Conservation (phyloP, 176 grass and related monocot species). For the Rhynchospora tenuis region DNA sequence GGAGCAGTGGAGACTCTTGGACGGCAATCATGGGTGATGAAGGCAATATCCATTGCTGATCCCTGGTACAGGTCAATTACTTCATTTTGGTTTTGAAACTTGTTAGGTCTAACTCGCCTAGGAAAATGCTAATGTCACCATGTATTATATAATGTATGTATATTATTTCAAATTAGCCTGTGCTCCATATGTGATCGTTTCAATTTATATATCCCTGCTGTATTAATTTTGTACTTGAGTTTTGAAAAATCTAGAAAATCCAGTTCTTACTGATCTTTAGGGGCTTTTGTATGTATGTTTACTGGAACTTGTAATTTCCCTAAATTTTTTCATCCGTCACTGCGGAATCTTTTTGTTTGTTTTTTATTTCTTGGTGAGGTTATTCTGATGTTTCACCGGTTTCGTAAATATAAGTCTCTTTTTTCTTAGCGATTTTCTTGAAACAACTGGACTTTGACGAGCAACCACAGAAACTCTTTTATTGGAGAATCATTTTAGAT, state of each 20-base stretch:
- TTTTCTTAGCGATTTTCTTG: neutral
- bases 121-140: slow-evolving; percentile 5
- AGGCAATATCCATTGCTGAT: neutral
- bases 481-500: too few species aligned
- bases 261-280: neutral
- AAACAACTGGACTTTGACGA: neutral
- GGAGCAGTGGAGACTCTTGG: slow-evolving; percentile 46
- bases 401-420: neutral
- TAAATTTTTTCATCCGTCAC: neutral
- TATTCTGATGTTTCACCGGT: neutral
- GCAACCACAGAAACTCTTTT: too few species aligned
- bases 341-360: neutral
- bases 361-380: neutral
- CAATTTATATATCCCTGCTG: neutral
- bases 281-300: neutral
- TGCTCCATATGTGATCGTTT: neutral
- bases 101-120: slow-evolving; percentile 3
- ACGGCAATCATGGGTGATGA: slow-evolving; percentile 15
- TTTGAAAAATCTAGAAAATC: neutral
- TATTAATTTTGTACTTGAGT: neutral
- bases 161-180: neutral
- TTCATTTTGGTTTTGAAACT: neutral
- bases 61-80: neutral
- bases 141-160: neutral
- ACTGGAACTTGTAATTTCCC: neutral